A percentile compares a stretch with the other conserved stretches of the same genome.
phyloP scores from a whole-genome alignment of 75 land plant species.

The Cupressus sempervirens region DNA sequence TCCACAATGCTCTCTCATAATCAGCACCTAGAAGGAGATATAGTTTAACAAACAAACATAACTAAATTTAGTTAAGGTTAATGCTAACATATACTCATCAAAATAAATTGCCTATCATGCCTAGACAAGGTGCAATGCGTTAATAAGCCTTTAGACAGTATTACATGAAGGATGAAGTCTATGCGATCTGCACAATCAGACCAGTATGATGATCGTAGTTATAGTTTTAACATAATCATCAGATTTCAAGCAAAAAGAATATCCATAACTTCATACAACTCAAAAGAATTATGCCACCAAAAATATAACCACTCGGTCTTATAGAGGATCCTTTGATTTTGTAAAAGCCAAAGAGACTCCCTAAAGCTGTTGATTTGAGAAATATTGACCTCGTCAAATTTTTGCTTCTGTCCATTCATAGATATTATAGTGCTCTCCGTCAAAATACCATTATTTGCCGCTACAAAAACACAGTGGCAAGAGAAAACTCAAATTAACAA shows the following conservation, averaged over 20 bases:
- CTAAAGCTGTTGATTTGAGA: background rate
- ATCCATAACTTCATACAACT: background rate
- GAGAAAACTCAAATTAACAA: background rate
- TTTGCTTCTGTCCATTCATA: background rate
- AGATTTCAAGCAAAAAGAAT: background rate
- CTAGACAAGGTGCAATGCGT: too few species aligned
- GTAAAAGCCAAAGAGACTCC: background rate
- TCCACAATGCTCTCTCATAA: too few species aligned
- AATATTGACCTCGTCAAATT: background rate
- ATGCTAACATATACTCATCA: too few species aligned
- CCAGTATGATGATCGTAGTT: too few species aligned
- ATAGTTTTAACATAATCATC: too few species aligned
- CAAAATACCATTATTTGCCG: background rate
- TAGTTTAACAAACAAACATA: too few species aligned
- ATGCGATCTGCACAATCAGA: too few species aligned
- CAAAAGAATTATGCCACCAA: background rate
- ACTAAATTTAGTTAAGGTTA: too few species aligned
- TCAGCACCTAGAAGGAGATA: too few species aligned
- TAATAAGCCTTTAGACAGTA: too few species aligned
- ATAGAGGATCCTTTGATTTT: background rate
- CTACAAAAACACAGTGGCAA: background rate
- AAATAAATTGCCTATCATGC: too few species aligned
- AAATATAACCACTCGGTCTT: background rate
- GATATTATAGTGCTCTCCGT: background rate
- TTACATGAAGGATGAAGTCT: too few species aligned